Evolutionary conservation across 176 grass and related monocot genomes (phyloP), one percentile per base, ranked within the genome.

Genomic region (Cocos nucifera): DNA sequence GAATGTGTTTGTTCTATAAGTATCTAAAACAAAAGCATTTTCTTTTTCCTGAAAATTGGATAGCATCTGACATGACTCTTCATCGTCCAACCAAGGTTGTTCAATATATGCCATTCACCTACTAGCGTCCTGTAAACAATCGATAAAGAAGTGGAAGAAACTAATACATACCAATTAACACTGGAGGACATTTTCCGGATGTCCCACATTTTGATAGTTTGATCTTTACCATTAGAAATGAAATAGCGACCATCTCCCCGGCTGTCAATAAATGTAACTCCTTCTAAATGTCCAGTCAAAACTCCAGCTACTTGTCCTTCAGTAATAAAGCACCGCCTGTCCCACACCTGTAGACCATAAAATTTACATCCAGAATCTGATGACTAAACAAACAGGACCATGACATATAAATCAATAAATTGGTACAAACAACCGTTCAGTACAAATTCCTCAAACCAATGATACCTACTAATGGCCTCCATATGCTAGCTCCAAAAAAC

Each of bases 151-250:
- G 35, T 57, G 21, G 22, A 6, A 62, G 15, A 61, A 58, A 25
- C 53, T 56, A 56, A 29, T 61, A 67, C 55, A 22, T 82, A 82
- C 81, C 78, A 64, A 64, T 85, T 65, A 65, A 26, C 51, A 79
- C 53, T 85, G 1, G 85, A 89, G 15, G 67, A 61, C 89, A 95
- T 95, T 78, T 95, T 95, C 61, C 85, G 69, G 61, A 95, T 78
- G 69, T 89, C 85, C 89, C 89, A 95, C 59, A 95, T 49, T 69
- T 95, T 95, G 57, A 86, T 78, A 54, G 82, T 60, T 65, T 89
- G 89, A 54, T 95, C 89, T 78, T 95, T 95, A 70, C 85, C 82
- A 78, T 95, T 95, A 32, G 89, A 95, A 71, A 95, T 95, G 50
- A 95, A 89, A 82, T 83, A 86, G n/a, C 82, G 73, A 48, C 89